Evolutionary conservation across 345 rosid genomes (phyloP), one percentile per base, ranked within the genome.

Genomic region (Populus nigra): DNA sequence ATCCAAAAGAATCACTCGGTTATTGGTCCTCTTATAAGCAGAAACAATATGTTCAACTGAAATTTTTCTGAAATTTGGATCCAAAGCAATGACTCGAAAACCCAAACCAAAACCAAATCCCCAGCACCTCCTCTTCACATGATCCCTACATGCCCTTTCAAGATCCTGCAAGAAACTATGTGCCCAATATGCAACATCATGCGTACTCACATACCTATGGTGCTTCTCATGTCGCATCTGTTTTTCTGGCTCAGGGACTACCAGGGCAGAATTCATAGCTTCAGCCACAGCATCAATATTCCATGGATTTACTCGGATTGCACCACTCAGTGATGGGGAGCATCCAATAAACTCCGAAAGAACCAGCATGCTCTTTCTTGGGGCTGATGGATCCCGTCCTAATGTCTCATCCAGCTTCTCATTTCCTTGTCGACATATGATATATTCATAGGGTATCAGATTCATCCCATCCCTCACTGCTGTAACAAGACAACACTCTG

Each of bases 401-500:
- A 91, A 75, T 25, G 83, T 83, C 83, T 83, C 81, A 74, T 91
- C 90, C 63, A 94, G 86, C 73, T 85, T 90, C 72, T 88, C 87
- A 76, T 89, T 94, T 18, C 96, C 97, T 84, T 94, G 93, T 73
- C 97, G 87, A 79, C 93, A 91, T 69, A 92, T 89, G 38, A 94
- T 81, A 67, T 94, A 94, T 72, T 94, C 97, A 68, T 94, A 94
- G 2, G 99, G 99, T 71, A 95, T 93, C 70, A 95, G 91, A 84
- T 95, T 93, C 99, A 95, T 95, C 76, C 98, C 99, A 68, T 95
- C 99, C 79, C 99, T 86, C 10, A 95, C 98, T 0, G 99, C 98
- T 8, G 98, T 94, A 31, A 94, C 98, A 38, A 94, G 93, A 78
- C 98, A 94, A 72, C 97, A 91, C 81, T 94, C 98, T 3, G 98